Base-by-base conservation (phyloP, 2,329 filamentous ascomycete species). In the Thielaviopsis musarum region DNA sequence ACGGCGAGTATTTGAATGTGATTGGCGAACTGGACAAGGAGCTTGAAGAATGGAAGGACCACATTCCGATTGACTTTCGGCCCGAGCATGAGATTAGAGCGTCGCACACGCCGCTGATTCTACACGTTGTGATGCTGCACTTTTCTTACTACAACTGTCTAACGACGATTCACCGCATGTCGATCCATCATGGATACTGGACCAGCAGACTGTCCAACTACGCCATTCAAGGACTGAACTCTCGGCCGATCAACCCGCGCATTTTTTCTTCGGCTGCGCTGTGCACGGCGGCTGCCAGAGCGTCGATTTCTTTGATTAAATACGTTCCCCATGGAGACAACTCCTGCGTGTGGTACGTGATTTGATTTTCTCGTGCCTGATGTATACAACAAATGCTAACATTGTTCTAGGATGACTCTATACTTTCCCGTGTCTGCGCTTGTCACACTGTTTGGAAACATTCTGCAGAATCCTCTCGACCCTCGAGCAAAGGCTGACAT, bases 151-250 rank as follows among this genome's bases (percentile, higher is more conserved):
- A 97, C 75, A 98, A 98, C 70, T 96, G 91, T 66, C 74, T 98
- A 57, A 96, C 91, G 0, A 98, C 93, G 0, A 96, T 98, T 64
- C 93, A 98, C 70, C 88, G 93, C 57, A 98, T 97, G 93, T 95
- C 89, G 51, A 87, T 97, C 30, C 93, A 97, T 66, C 91, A 96
- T 68, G 93, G 93, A 15, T 96, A 95, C 72, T 98, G 93, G 93
- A 97, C 91, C 1, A 96, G 88, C 67, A 82, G 93, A 45, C 73
- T 98, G 49, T 95, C 91, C 45, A 91, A 97, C 67, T 97, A 90
- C 67, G 93, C 93, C 17, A 93, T 97, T 59, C 88, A 95, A 70
- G 93, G 93, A 0, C 76, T 96, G 51, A 97, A 97, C 69, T 85
- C 91, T 0, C 80, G 87, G 64, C 91, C 93, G 0, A 73, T 98